Conservation (phyloP, 768 basidiomycete genomes). For the Tephrocybe sp. region DNA sequence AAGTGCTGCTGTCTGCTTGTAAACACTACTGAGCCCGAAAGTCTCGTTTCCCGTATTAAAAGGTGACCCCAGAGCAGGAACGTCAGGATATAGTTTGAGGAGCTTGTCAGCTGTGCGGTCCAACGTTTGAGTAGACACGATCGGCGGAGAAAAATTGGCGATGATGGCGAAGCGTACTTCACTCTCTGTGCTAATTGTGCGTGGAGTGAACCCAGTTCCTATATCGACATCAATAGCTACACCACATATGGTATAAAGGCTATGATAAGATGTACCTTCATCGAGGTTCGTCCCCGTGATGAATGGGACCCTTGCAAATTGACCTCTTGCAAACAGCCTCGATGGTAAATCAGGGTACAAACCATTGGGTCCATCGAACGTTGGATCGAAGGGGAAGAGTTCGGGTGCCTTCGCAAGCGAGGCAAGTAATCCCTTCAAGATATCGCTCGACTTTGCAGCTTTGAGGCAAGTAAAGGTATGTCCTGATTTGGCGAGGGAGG, state of each 20-base stretch:
- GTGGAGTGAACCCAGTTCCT: slow-evolving; percentile 32
- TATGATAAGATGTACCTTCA: slow-evolving; percentile 36
- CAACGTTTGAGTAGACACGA: slow-evolving; percentile 18
- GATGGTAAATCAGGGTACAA: slow-evolving; percentile 38
- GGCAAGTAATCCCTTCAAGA: slow-evolving; percentile 25
- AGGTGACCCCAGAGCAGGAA: slow-evolving; percentile 41
- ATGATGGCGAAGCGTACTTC: slow-evolving; percentile 19
- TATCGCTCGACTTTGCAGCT: slow-evolving; percentile 25
- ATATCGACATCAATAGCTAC: background rate
- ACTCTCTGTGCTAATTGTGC: slow-evolving; percentile 22
- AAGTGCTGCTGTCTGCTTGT: slow-evolving; percentile 36
- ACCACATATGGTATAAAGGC: background rate
- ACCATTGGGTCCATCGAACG: slow-evolving; percentile 39
- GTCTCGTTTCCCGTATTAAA: slow-evolving; percentile 43
- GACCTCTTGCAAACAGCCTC: slow-evolving; percentile 27
- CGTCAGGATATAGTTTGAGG: slow-evolving; percentile 39
- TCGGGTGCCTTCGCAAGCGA: slow-evolving; percentile 22
- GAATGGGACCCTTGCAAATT: slow-evolving; percentile 38
- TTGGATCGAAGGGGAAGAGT: slow-evolving; percentile 33
- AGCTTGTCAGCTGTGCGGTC: slow-evolving; percentile 19
- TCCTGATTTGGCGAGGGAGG: slow-evolving; percentile 23
- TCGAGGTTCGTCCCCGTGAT: slow-evolving; percentile 44
- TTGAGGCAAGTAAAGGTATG: slow-evolving; percentile 30
- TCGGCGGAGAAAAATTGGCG: slow-evolving; percentile 24
- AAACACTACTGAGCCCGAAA: slow-evolving; percentile 38